phyloP scores from a whole-genome alignment of 2,329 filamentous ascomycete genomes.

The Penicillium fuscoglaucum region DNA sequence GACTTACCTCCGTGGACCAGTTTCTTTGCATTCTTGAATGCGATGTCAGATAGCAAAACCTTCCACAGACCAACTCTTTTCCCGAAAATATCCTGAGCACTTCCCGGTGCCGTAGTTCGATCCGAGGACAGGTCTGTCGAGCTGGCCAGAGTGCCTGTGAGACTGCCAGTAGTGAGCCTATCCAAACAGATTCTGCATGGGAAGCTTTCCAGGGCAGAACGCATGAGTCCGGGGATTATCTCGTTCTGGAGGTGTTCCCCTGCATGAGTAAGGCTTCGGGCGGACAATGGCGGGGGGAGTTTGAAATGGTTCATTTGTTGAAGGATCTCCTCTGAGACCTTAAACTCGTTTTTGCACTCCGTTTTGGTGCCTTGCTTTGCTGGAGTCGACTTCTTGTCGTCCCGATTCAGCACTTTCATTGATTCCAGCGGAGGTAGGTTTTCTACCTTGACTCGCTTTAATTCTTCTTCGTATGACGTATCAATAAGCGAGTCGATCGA shows the following conservation, averaged over 20 bases:
- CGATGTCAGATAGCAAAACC: constrained; percentile 17
- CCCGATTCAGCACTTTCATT: constrained; percentile 7
- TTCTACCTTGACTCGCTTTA: background rate
- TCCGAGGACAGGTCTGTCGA: background rate
- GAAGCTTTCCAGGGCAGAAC: constrained; percentile 14
- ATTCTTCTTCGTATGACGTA: background rate
- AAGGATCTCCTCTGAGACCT: constrained; percentile 1
- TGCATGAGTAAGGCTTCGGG: background rate
- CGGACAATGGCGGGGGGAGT: background rate
- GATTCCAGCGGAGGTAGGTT: constrained; percentile 6
- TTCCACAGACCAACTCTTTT: constrained; percentile 23
- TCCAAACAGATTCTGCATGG: constrained; percentile 23
- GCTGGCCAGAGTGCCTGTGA: background rate
- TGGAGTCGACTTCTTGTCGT: constrained; percentile 14
- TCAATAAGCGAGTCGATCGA: constrained; percentile 3
- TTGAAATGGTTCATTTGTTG: constrained; percentile 1
- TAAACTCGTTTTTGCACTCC: background rate
- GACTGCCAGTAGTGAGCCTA: background rate
- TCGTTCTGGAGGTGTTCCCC: constrained; percentile 5
- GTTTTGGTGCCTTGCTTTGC: background rate
- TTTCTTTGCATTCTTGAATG: constrained; percentile 14
- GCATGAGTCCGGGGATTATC: constrained; percentile 11
- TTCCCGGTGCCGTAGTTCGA: background rate
- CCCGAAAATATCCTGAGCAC: constrained; percentile 18
- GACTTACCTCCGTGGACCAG: constrained; percentile 2